Base-by-base conservation (phyloP, 306 rosid genomes). In the Cicer yamashitae region DNA sequence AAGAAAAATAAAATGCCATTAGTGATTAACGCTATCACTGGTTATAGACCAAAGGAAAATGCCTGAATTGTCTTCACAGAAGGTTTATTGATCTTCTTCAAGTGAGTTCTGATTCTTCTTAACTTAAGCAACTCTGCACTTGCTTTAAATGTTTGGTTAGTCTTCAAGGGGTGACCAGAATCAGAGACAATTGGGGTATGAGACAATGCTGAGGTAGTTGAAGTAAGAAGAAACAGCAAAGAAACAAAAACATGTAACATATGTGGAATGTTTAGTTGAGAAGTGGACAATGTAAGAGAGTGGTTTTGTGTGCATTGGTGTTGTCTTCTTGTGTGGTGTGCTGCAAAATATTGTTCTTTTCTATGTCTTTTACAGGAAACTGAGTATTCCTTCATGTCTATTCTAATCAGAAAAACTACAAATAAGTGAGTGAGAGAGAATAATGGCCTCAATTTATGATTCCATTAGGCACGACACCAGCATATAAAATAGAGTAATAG, bases 21-120 rank as follows among this genome's bases (percentile, higher is more conserved):
- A 30, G n/a, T 52, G 54, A 56, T 71, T 47, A 10, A 20, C 43
- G 69, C 7, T n/a, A 25, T 17, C 12, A 50, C 46, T 7, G 0
- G 34, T 48, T 68, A 39, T 41, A 20, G 64, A 70, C 47, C 30
- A 82, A 39, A 77, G 52, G 37, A 45, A 75, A 60, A 54, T 86
- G 88, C 98, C 99, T 92, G 86, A 79, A 96, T 90, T 53, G 92
- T 96, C 86, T 96, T 96, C 71, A 92, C 67, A 22, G 90, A 58
- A 41, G 99, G 91, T 88, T 90, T 96, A 90, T 88, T 96, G 82
- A 94, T 84, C 77, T 79, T 92, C 63, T 30, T 78, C 17, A 94
- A 77, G 22, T 87, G 87, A 56, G 87, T 67, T 57, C 66, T 79
- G 81, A 84, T 83, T 54, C 74, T 79, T 48, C 34, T 84, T 12